phyloP scores from a whole-genome alignment of 176 grass and related monocot genomes.

The Ensete glaucum region DNA sequence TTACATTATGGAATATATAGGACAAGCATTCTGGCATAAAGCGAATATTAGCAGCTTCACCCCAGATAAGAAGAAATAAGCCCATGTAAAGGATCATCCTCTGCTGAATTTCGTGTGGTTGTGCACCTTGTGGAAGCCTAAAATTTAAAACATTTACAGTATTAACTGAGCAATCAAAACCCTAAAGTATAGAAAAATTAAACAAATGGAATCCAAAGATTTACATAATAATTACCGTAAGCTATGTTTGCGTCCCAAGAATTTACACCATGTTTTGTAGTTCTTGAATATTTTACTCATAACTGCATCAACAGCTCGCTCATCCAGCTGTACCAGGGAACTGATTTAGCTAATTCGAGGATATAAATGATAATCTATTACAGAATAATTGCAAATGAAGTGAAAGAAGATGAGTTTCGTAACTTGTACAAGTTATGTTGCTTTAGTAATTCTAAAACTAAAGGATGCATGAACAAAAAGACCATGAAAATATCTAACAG shows the following conservation, averaged over 20 bases:
- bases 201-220: not conserved
- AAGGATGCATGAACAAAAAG: too few species aligned
- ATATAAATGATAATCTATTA: not conserved
- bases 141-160: slow-evolving; percentile 3
- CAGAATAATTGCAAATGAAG: not conserved
- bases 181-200: not conserved
- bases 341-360: not conserved
- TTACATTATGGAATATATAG: slow-evolving; percentile 41
- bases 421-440: too few species aligned
- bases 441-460: too few species aligned
- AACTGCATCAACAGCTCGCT: slow-evolving; percentile 48
- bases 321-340: slow-evolving; percentile 50
- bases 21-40: slow-evolving; percentile 95
- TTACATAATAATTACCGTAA: slow-evolving; percentile 46
- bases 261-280: slow-evolving; percentile 93
- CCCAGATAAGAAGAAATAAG: slow-evolving; percentile 96
- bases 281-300: slow-evolving; percentile 92
- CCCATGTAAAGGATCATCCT: slow-evolving; percentile 91
- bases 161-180: not conserved
- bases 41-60: slow-evolving; percentile 86
- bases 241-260: slow-evolving; percentile 73
- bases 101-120: slow-evolving; percentile 84
- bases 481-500: too few species aligned
- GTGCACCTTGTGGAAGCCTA: slow-evolving; percentile 56
- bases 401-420: too few species aligned